Evolutionary conservation across 2,329 filamentous ascomycete species (phyloP).

Genomic region (Fusarium sp.): DNA sequence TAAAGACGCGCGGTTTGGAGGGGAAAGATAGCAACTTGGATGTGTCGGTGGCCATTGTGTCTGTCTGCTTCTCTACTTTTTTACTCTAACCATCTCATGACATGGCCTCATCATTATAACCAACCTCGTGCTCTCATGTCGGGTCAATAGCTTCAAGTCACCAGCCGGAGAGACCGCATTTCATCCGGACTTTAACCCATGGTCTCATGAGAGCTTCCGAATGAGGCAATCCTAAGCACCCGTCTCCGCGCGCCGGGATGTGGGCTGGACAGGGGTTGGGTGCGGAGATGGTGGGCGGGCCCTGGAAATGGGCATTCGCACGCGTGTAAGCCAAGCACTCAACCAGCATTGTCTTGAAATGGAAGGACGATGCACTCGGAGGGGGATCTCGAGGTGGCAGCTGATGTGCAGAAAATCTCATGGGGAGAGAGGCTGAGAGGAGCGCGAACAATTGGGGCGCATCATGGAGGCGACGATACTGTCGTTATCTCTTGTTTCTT

Average conservation of each 20-base stretch:
- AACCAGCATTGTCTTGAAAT: slow-evolving; percentile 10
- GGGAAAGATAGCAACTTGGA: slow-evolving; percentile 37
- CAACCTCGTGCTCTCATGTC: neutral
- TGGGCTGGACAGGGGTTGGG: neutral
- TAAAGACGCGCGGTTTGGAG: slow-evolving; percentile 56
- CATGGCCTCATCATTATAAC: slow-evolving; percentile 32
- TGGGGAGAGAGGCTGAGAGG: neutral
- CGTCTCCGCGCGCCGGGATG: neutral
- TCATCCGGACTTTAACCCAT: slow-evolving; percentile 33
- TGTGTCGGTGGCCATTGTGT: slow-evolving; percentile 33
- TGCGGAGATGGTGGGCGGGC: slow-evolving; percentile 5
- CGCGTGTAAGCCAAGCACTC: neutral
- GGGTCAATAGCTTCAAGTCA: neutral
- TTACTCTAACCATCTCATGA: slow-evolving; percentile 14
- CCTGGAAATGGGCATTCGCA: neutral
- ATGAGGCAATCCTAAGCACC: slow-evolving; percentile 14
- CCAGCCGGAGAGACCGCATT: slow-evolving; percentile 10
- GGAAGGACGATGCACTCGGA: slow-evolving; percentile 35
- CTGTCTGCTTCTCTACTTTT: neutral
- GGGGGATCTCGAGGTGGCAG: slow-evolving; percentile 13
- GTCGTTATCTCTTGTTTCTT: neutral
- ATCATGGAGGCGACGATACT: slow-evolving; percentile 2
- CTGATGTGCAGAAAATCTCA: slow-evolving; percentile 34
- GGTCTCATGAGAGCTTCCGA: neutral
- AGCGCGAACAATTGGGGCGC: slow-evolving; percentile 4